Conservation (phyloP, 441 rosid species). For the Croton laevigatus region DNA sequence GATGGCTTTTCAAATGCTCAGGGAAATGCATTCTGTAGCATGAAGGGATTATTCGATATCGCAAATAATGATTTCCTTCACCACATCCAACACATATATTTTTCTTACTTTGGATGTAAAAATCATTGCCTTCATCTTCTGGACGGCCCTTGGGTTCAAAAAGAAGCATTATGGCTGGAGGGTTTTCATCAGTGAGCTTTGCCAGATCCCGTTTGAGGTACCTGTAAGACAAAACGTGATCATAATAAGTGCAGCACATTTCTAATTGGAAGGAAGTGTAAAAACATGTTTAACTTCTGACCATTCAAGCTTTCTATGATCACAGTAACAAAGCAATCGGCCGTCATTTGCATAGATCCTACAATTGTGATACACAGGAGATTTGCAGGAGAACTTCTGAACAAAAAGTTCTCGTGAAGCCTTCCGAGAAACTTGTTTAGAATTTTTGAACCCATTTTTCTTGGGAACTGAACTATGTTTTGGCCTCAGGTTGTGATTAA, state of each 20-base stretch:
- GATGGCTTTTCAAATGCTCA: conserved; percentile 94
- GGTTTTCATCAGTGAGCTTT: conserved; percentile 68
- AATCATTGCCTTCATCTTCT: conserved; percentile 94
- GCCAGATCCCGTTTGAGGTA: conserved; percentile 76
- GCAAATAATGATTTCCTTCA: conserved; percentile 85
- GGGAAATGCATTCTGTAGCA: conserved; percentile 98
- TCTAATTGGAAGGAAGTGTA: conserved; percentile 8
- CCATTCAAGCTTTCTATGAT: conserved; percentile 92
- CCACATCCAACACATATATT: conserved; percentile 97
- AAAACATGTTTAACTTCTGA: conserved; percentile 28
- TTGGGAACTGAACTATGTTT: conserved; percentile 39
- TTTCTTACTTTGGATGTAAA: conserved; percentile 90
- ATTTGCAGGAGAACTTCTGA: conserved; percentile 91
- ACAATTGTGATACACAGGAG: conserved; percentile 95
- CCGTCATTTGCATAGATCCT: conserved; percentile 94
- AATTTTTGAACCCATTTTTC: conserved; percentile 50
- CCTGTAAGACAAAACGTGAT: conserved; percentile 41
- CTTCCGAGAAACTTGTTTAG: conserved; percentile 59
- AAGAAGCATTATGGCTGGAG: conserved; percentile 85
- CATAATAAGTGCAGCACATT: conserved; percentile 19
- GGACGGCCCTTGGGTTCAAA: conserved; percentile 98
- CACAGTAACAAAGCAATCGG: conserved; percentile 87
- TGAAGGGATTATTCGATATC: conserved; percentile 90
- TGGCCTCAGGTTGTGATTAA: conserved; percentile 44
- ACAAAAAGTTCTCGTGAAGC: conserved; percentile 79